Conservation (phyloP, 2,329 filamentous ascomycete genomes). For the Colletotrichum sp. region DNA sequence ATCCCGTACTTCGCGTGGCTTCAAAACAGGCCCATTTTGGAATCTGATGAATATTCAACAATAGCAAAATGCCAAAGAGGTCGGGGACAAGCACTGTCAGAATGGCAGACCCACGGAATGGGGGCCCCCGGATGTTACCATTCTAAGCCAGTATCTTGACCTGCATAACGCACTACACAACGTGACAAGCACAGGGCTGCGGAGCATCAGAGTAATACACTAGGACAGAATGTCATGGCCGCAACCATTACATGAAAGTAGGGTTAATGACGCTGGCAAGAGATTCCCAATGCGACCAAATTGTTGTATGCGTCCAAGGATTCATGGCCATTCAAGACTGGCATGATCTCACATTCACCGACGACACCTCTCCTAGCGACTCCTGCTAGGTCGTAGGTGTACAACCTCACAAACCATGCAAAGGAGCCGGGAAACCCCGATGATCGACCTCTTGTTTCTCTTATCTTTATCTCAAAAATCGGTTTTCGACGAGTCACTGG, state of each 20-base stretch:
- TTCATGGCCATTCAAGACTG: background rate
- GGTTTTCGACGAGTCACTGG: background rate
- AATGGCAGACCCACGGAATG: background rate
- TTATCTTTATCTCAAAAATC: background rate
- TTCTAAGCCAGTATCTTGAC: background rate
- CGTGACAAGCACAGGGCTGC: background rate
- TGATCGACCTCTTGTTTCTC: background rate
- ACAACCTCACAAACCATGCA: background rate
- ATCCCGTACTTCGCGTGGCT: background rate
- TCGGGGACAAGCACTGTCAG: background rate
- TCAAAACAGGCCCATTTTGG: background rate
- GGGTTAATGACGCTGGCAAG: background rate
- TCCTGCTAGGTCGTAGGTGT: background rate
- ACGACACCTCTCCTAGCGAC: background rate
- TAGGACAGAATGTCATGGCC: background rate
- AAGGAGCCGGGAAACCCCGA: background rate
- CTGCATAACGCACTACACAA: background rate
- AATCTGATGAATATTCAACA: background rate
- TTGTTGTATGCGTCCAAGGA: background rate
- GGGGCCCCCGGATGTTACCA: background rate
- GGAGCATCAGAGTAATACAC: background rate
- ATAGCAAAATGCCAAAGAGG: background rate
- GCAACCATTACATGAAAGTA: background rate
- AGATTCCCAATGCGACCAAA: background rate
- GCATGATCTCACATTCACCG: background rate